Conservation (phyloP, 2,329 filamentous ascomycete genomes). For the Ophiocordyceps polyrhachis-furcata region DNA sequence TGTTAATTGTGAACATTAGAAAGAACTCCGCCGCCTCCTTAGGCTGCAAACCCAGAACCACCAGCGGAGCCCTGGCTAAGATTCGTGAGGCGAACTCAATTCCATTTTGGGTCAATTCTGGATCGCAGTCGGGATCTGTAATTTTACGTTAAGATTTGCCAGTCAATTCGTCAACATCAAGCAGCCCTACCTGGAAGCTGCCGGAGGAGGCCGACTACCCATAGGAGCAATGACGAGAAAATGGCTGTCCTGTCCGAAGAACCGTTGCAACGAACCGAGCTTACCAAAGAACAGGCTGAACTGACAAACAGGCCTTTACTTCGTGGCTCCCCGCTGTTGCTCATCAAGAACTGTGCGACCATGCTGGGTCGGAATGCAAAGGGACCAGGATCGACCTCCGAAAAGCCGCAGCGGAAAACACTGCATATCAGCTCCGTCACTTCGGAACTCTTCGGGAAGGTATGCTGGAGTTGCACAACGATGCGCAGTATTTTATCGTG, state of each 20-base stretch:
- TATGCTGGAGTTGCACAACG: slow-evolving; percentile 24
- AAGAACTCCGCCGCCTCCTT: slow-evolving; percentile 41
- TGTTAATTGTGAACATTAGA: slow-evolving; percentile 52
- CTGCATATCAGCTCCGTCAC: slow-evolving; percentile 54
- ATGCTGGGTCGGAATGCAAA: slow-evolving; percentile 54
- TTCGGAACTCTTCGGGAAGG: slow-evolving; percentile 43
- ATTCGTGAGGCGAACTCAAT: slow-evolving; percentile 54
- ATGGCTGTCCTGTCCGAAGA: slow-evolving; percentile 25
- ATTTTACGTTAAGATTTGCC: neutral
- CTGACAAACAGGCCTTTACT: slow-evolving; percentile 51
- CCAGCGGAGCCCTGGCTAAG: slow-evolving; percentile 38
- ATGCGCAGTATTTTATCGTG: slow-evolving; percentile 29
- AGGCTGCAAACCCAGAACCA: slow-evolving; percentile 40
- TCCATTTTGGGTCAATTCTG: slow-evolving; percentile 54
- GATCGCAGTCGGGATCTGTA: slow-evolving; percentile 45
- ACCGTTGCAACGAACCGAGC: slow-evolving; percentile 31
- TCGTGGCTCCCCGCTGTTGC: slow-evolving; percentile 39
- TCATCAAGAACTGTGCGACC: slow-evolving; percentile 47
- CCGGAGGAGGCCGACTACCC: slow-evolving; percentile 43
- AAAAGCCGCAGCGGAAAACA: slow-evolving; percentile 56
- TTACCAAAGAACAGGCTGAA: slow-evolving; percentile 52
- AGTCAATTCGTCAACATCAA: neutral
- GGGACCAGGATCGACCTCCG: slow-evolving; percentile 53
- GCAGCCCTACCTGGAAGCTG: slow-evolving; percentile 32
- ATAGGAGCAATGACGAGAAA: slow-evolving; percentile 34